Conservation (phyloP, 176 grass and related monocot genomes). For the Ananas comosus region DNA sequence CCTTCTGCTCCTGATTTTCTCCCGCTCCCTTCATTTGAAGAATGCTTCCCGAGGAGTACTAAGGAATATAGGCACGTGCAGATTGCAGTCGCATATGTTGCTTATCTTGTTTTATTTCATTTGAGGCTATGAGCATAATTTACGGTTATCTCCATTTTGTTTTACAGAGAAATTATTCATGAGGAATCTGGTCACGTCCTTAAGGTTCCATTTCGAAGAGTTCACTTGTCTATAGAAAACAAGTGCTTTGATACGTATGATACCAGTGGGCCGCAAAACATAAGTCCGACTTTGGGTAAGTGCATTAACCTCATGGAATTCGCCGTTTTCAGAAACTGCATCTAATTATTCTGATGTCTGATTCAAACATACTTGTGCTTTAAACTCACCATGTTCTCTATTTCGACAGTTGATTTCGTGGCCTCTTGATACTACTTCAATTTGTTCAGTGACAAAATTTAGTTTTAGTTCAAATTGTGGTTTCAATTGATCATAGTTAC, state of each 20-base stretch:
- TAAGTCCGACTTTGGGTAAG: slow-evolving; percentile 61
- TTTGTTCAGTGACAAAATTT: neutral
- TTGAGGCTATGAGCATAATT: neutral
- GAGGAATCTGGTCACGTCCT: slow-evolving; percentile 77
- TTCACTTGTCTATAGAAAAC: slow-evolving; percentile 77
- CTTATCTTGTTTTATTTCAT: neutral
- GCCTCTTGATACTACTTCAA: neutral
- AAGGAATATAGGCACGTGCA: slow-evolving; percentile 61
- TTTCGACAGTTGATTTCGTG: neutral
- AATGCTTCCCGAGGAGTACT: slow-evolving; percentile 87
- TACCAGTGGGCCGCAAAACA: slow-evolving; percentile 90
- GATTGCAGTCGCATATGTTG: neutral
- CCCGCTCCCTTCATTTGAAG: slow-evolving; percentile 83
- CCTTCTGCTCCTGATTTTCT: slow-evolving; percentile 75
- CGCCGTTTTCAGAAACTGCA: neutral
- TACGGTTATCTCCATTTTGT: slow-evolving; percentile 20
- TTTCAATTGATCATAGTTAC: neutral
- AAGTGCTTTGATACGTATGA: slow-evolving; percentile 85
- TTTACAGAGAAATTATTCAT: slow-evolving; percentile 72
- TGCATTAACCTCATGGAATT: slow-evolving; percentile 10
- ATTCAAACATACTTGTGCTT: neutral
- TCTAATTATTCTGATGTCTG: neutral
- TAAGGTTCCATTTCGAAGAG: slow-evolving; percentile 74
- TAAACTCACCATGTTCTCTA: neutral
- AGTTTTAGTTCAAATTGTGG: neutral